Conservation (phyloP, 257 asterid genomes). For the Primulina huaijiensis region DNA sequence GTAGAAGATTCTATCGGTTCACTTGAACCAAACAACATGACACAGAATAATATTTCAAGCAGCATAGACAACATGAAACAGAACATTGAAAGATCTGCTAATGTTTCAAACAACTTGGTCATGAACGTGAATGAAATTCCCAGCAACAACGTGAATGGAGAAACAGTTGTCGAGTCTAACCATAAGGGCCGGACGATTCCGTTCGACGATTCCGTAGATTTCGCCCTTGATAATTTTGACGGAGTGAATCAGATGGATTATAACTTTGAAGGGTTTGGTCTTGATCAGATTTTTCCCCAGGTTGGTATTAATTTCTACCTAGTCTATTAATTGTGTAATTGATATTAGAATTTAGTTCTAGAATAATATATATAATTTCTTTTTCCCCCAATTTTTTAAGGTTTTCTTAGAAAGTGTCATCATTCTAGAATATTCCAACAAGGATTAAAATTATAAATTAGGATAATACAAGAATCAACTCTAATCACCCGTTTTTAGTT, state of each 20-base stretch:
- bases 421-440: too few relatives aligned
- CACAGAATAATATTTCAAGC: background rate
- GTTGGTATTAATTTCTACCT: too few relatives aligned
- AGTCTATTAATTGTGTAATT: too few relatives aligned
- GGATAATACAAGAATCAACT: too few relatives aligned
- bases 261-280: background rate
- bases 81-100: background rate
- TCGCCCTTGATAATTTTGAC: background rate
- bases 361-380: too few relatives aligned
- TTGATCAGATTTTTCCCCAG: background rate
- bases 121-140: conserved; percentile 12
- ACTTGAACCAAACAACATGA: background rate
- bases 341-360: too few relatives aligned
- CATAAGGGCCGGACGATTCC: conserved; percentile 6
- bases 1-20: background rate
- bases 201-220: conserved; percentile 2
- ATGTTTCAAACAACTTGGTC: background rate
- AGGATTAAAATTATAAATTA: too few relatives aligned
- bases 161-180: background rate
- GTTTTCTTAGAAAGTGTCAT: too few relatives aligned
- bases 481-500: too few relatives aligned
- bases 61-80: too few relatives aligned
- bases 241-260: conserved; percentile 4
- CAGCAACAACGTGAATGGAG: background rate
- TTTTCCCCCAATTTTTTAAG: too few relatives aligned